These are phyloP conservation scores for Barnettozyma siamensis DNA, from an alignment of 805 yeast species.

Conservation along the genomic window DNA sequence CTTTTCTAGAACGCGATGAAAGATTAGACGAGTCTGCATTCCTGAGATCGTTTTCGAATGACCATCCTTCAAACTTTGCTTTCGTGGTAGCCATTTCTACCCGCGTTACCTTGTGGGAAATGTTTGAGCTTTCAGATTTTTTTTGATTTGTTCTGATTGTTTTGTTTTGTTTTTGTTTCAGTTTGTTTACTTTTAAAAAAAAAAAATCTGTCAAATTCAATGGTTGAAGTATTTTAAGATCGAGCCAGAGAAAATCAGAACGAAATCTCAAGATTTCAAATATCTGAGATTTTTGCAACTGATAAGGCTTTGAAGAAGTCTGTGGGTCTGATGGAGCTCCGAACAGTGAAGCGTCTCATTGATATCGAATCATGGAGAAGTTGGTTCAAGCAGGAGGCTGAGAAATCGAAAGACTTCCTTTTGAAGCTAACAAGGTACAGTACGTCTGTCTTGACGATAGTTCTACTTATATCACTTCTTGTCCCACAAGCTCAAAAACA, in stretches of 20 bases:
- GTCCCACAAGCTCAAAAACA: conserved; percentile 10
- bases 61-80: conserved; percentile 21
- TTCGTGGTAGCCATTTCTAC: conserved; percentile 18
- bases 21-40: neutral
- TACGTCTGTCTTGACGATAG: conserved; percentile 3
- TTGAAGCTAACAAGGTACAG: conserved; percentile 1
- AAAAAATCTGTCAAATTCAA: neutral
- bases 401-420: conserved; percentile 1
- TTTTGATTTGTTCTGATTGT: too few species aligned
- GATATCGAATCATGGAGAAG: neutral
- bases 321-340: too few species aligned
- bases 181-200: neutral
- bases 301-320: too few species aligned
- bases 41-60: conserved; percentile 11
- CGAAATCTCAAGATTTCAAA: too few species aligned
- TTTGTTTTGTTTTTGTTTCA: neutral
- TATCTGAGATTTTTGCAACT: too few species aligned
- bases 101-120: too few species aligned
- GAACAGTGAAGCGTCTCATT: too few species aligned
- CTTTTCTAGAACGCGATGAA: conserved; percentile 11
- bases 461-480: conserved; percentile 11
- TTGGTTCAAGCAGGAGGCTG: neutral
- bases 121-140: too few species aligned
- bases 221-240: neutral
- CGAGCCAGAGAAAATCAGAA: too few species aligned